Base-by-base conservation (phyloP, 106 monocot species). In the Posidonia australis region DNA sequence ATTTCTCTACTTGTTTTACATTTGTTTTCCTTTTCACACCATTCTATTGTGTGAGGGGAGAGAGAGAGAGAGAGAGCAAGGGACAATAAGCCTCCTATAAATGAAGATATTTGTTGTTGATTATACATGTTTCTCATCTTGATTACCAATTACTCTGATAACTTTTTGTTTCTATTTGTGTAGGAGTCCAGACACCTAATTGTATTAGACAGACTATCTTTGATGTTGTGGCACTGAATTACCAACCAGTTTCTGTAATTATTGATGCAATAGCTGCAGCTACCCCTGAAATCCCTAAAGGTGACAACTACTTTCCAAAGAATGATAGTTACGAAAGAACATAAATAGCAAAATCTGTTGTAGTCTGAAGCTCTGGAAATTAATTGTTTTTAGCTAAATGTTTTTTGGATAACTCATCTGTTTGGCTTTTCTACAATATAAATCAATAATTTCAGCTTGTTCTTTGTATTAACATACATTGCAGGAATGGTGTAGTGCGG, bases 131-230 rank as follows among this genome's bases (percentile, higher is more conserved):
- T 4, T 36, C 36, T n/a, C 36, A 36, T 36, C 36, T 4, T 7
- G 7, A 36, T 2, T 36, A 7, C 36, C 7, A 36, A 36, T 36
- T 36, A 7, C 2, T 36, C 36, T 36, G 2, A 7, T 36, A 36
- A 36, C 36, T 36, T 36, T 36, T 17, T 58, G 6, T 3, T 27
- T 61, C 16, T 46, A 12, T 9, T n/a, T 64, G 13, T 63, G 63
- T 13, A 96, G 94, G 94, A 22, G 84, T 96, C 71, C 94, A 96
- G 72, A 96, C 94, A 18, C 94, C 94, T 70, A 96, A 96, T 51
- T 96, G 94, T 62, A 90, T 96, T n/a, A 79, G 94, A 54, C 90
- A 96, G 65, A 90, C 90, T 10, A 87, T 85, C 27, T 96, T 86
- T 77, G 94, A 96, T 78, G 90, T 87, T 13, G 84, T 96, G 6